Percentiles rank a stretch among this genome's conserved stretches.
Evolutionary conservation across 495 filamentous ascomycete species (phyloP).

Genomic region (Tirmania nivea): DNA sequence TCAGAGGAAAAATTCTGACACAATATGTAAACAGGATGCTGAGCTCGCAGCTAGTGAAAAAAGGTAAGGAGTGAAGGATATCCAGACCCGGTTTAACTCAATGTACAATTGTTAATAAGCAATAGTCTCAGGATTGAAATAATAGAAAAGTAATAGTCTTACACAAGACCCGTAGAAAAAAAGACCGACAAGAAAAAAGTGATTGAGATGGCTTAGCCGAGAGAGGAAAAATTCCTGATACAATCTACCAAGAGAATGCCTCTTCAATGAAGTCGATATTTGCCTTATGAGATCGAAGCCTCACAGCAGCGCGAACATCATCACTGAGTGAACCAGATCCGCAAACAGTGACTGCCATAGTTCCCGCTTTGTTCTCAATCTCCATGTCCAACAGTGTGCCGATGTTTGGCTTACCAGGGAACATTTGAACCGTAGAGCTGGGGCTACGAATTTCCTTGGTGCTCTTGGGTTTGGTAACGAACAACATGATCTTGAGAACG

Average conservation of each 20-base stretch:
- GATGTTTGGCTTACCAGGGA: constrained; percentile 48
- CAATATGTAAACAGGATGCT: too few species aligned
- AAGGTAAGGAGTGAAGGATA: too few species aligned
- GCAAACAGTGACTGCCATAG: constrained; percentile 70
- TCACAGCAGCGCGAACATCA: constrained; percentile 53
- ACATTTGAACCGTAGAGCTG: constrained; percentile 74
- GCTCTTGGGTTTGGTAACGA: constrained; percentile 64
- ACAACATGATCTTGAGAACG: constrained; percentile 63
- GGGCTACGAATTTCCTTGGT: constrained; percentile 63
- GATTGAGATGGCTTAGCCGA: too few species aligned
- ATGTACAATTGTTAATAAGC: too few species aligned
- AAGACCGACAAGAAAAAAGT: too few species aligned
- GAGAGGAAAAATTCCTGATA: too few species aligned
- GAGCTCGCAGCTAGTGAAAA: too few species aligned
- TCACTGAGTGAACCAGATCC: constrained; percentile 78
- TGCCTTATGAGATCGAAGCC: constrained; percentile 39
- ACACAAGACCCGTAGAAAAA: too few species aligned
- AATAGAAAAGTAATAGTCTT: too few species aligned
- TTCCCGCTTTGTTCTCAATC: constrained; percentile 53
- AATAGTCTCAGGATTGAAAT: too few species aligned
- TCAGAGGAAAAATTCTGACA: too few species aligned
- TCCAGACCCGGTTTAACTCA: too few species aligned
- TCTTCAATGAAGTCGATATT: constrained; percentile 83
- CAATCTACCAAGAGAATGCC: constrained; percentile 61
- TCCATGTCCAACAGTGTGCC: constrained; percentile 55